Conservation (phyloP, 306 rosid species). For the Biancaea sappan region DNA sequence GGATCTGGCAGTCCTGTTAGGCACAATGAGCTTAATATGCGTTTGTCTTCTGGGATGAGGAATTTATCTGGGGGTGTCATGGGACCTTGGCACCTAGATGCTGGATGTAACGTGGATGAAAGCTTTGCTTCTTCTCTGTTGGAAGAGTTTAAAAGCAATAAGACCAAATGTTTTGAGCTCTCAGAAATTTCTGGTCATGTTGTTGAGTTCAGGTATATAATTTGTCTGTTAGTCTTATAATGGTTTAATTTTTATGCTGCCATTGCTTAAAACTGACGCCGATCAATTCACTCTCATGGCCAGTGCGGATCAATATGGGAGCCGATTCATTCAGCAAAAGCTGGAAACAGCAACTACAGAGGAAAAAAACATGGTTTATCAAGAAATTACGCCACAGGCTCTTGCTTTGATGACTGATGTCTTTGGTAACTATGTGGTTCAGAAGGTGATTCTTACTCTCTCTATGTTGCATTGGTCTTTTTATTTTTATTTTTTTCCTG, state of each 20-base stretch:
- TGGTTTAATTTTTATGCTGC: conserved; percentile 25
- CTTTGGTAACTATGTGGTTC: conserved; percentile 95
- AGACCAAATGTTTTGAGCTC: conserved; percentile 88
- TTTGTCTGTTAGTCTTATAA: conserved; percentile 11
- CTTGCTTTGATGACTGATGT: conserved; percentile 96
- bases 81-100: conserved; percentile 85
- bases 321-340: conserved; percentile 93
- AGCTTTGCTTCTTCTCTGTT: conserved; percentile 75
- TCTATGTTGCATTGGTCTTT: conserved; percentile 40
- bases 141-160: conserved; percentile 89
- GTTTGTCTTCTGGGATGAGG: conserved; percentile 85
- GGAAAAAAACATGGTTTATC: conserved; percentile 92
- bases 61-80: conserved; percentile 69
- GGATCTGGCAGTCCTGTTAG: conserved; percentile 94
- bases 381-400: conserved; percentile 96
- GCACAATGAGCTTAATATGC: conserved; percentile 73
- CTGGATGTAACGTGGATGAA: conserved; percentile 65
- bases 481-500: background rate
- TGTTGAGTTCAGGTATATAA: conserved; percentile 72
- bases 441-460: conserved; percentile 60
- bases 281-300: conserved; percentile 29
- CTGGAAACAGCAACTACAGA: conserved; percentile 86
- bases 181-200: conserved; percentile 65
- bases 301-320: conserved; percentile 94
- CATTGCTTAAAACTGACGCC: conserved; percentile 5